A percentile compares a stretch with the other conserved stretches of the same genome.
phyloP scores from a whole-genome alignment of 805 yeast species.

The Priceomyces melissophilus region DNA sequence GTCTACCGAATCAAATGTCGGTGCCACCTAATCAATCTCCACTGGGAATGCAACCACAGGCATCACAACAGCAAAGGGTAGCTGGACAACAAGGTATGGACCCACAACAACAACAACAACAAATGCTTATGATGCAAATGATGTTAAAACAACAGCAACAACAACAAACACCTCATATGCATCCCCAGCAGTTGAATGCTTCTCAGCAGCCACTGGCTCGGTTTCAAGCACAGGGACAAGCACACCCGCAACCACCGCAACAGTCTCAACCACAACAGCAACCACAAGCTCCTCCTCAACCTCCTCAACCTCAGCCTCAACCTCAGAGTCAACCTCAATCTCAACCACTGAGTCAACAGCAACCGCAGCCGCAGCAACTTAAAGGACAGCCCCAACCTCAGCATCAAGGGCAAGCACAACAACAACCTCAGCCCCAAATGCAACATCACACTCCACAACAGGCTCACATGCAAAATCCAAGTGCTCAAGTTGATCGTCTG shows the following conservation, averaged over 20 bases:
- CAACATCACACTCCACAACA: slow-evolving; percentile 7
- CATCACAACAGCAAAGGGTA: slow-evolving; percentile 12
- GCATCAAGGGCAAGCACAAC: slow-evolving; percentile 14
- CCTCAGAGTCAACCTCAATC: neutral
- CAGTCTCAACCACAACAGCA: slow-evolving; percentile 1
- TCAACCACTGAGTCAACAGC: slow-evolving; percentile 3
- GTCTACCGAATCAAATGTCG: neutral
- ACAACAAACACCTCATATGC: slow-evolving; percentile 12
- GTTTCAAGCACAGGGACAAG: slow-evolving; percentile 9
- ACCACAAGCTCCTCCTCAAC: slow-evolving; percentile 6
- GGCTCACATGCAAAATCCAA: slow-evolving; percentile 15
- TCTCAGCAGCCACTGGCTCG: slow-evolving; percentile 17
- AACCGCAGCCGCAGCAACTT: slow-evolving; percentile 11
- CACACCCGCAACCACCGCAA: slow-evolving; percentile 1
- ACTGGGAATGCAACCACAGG: slow-evolving; percentile 13
- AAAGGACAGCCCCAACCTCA: slow-evolving; percentile 7
- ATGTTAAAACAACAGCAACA: slow-evolving; percentile 21
- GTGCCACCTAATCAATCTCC: slow-evolving; percentile 7
- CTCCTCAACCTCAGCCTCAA: slow-evolving; percentile 3
- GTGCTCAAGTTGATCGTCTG: slow-evolving; percentile 12
- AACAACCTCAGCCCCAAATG: slow-evolving; percentile 4
- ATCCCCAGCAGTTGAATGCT: slow-evolving; percentile 19
- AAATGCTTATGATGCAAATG: slow-evolving; percentile 5
- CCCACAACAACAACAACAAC: slow-evolving; percentile 10
- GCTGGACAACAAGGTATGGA: slow-evolving; percentile 6